Evolutionary conservation across 176 grass and related monocot species (phyloP).

Genomic region (Raddia guianensis): DNA sequence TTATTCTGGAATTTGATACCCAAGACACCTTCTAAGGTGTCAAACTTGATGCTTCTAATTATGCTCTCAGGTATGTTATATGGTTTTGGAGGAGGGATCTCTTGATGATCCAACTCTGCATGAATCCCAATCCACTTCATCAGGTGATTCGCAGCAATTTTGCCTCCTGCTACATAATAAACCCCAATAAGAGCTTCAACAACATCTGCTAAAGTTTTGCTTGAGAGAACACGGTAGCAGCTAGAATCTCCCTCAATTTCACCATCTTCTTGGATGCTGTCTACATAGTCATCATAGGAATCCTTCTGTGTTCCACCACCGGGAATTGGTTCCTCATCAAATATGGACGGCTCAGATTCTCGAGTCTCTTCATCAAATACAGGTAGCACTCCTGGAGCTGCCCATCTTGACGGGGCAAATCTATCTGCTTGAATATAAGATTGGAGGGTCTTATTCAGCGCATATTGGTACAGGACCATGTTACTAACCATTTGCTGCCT

Average conservation of each 20-base stretch:
- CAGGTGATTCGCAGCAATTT: slow-evolving; percentile 92
- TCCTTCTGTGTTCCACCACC: slow-evolving; percentile 43
- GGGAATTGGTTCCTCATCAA: slow-evolving; percentile 56
- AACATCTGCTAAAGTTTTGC: slow-evolving; percentile 97
- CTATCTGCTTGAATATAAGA: slow-evolving; percentile 98
- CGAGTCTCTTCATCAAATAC: slow-evolving; percentile 93
- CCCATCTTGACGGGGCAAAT: slow-evolving; percentile 98
- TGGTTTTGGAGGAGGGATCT: slow-evolving; percentile 70
- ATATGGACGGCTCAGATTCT: slow-evolving; percentile 68
- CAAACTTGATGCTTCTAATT: slow-evolving; percentile 84
- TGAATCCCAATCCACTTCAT: slow-evolving; percentile 98
- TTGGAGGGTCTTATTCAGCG: slow-evolving; percentile 85
- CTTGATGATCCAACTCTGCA: slow-evolving; percentile 75
- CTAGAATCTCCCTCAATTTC: slow-evolving; percentile 96
- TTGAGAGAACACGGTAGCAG: slow-evolving; percentile 94
- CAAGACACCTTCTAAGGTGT: slow-evolving; percentile 72
- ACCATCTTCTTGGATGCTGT: slow-evolving; percentile 83
- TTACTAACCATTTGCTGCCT: slow-evolving; percentile 99
- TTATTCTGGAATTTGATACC: slow-evolving; percentile 71
- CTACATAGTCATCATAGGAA: slow-evolving; percentile 58
- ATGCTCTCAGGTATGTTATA: slow-evolving; percentile 90
- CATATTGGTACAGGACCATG: slow-evolving; percentile 93
- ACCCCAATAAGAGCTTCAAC: slow-evolving; percentile 97
- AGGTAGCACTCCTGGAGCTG: slow-evolving; percentile 91
- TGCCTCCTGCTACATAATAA: slow-evolving; percentile 92